Evolutionary conservation across 2,329 filamentous ascomycete species (phyloP), one percentile per base, ranked within the genome.

Genomic region (Penicillium rolfsii): DNA sequence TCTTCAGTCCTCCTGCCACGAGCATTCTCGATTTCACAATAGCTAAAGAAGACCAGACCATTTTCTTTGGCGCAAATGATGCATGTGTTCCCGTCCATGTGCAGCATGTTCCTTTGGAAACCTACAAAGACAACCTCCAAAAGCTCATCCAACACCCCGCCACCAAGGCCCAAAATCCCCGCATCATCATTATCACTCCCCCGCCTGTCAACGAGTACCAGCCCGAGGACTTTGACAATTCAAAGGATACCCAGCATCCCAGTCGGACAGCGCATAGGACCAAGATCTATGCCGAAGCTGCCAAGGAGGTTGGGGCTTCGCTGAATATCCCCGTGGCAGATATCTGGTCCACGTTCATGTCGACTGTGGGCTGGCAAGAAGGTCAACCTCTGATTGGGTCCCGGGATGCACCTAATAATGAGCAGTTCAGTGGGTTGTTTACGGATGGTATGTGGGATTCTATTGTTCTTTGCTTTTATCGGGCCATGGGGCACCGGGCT

Each of bases 21-120:
- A 52, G n/a, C 16, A 26, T 26, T 7, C 16, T 8, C 35, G 3
- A 33, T 9, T 48, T 24, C 16, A 22, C 16, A 8, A 36, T 28
- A 33, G 56, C 57, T 66, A 26, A 64, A 64, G 48, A 38, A 35
- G 2, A 5, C 33, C 60, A 93, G 90, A 81, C 90, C 41, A 78
- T 97, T 60, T 89, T 96, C 66, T 88, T 97, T 62, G 95, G 95
- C 19, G 91, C 95, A 68, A 98, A 99, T 73, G 95, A 98, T 76
- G 89, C 94, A 3, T 88, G 88, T 57, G 76, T 96, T 3, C 84
- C 87, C 3, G 79, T 85, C 40, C 87, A 86, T 54, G 81, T 82
- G 9, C 95, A 98, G 76, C 87, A 94, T 74, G 85, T 98, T 7
- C 86, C 91, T 0, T 76, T 97, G n/a, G 83, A 88, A 0, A 79